phyloP scores from a whole-genome alignment of 2,329 filamentous ascomycete species.

The Lachnellula subtilissima region DNA sequence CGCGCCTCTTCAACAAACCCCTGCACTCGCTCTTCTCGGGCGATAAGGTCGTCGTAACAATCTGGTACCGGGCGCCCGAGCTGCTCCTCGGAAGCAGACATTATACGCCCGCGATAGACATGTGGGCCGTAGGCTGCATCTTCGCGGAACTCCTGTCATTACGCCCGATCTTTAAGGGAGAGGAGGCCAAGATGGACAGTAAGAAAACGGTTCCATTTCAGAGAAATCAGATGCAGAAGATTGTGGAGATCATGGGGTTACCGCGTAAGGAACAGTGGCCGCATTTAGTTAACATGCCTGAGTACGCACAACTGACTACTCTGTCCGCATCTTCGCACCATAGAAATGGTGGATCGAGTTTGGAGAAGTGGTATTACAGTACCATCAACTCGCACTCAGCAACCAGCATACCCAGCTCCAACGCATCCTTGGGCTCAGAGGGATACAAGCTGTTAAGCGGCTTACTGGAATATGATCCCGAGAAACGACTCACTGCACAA shows the following conservation, averaged over 20 bases:
- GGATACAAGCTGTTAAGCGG: conserved; percentile 78
- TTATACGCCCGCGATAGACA: conserved; percentile 93
- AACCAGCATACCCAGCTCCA: conserved; percentile 43
- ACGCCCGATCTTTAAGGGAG: conserved; percentile 94
- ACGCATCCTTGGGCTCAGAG: conserved; percentile 60
- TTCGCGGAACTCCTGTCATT: conserved; percentile 90
- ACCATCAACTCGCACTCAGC: conserved; percentile 57
- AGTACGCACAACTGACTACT: conserved; percentile 66
- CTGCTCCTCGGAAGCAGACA: conserved; percentile 88
- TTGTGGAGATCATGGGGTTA: conserved; percentile 91
- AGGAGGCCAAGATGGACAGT: conserved; percentile 97
- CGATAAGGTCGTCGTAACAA: conserved; percentile 97
- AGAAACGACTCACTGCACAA: conserved; percentile 79
- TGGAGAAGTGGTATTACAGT: conserved; percentile 78
- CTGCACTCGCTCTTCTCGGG: conserved; percentile 86
- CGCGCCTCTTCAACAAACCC: conserved; percentile 89
- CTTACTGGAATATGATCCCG: conserved; percentile 88
- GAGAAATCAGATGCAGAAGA: conserved; percentile 98
- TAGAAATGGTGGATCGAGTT: conserved; percentile 34
- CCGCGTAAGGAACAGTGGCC: conserved; percentile 89
- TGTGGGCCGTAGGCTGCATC: conserved; percentile 97
- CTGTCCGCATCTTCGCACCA: conserved; percentile 46
- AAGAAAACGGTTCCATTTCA: conserved; percentile 98
- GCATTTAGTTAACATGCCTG: conserved; percentile 76
- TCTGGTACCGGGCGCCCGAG: conserved; percentile 97